phyloP scores from a whole-genome alignment of 805 yeast species.

The Saturnispora halmiae region DNA sequence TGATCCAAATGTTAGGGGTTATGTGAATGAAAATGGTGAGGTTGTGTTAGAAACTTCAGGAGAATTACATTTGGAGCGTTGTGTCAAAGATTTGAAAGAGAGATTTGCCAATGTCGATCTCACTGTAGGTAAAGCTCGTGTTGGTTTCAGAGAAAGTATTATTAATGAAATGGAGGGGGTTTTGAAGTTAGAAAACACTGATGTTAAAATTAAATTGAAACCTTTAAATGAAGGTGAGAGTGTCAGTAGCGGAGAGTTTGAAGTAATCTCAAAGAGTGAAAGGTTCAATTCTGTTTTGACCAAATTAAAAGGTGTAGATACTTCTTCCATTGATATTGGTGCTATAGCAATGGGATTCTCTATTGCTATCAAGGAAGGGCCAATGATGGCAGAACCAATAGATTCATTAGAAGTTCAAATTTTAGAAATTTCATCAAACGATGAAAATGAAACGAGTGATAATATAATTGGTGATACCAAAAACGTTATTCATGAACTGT shows the following conservation, averaged over 20 bases:
- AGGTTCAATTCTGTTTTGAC: slow-evolving; percentile 62
- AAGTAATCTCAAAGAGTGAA: slow-evolving; percentile 26
- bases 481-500: slow-evolving; percentile 51
- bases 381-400: slow-evolving; percentile 77
- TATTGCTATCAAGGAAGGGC: slow-evolving; percentile 75
- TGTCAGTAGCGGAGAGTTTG: slow-evolving; percentile 22
- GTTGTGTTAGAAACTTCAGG: slow-evolving; percentile 93
- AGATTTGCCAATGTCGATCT: slow-evolving; percentile 90
- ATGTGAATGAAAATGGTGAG: slow-evolving; percentile 84
- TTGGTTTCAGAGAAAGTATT: slow-evolving; percentile 88
- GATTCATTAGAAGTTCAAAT: slow-evolving; percentile 66
- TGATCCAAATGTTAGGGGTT: slow-evolving; percentile 90
- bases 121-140: slow-evolving; percentile 80
- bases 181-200: slow-evolving; percentile 15
- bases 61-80: slow-evolving; percentile 89
- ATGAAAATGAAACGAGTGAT: slow-evolving; percentile 14
- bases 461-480: slow-evolving; percentile 22
- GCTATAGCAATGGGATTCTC: slow-evolving; percentile 60
- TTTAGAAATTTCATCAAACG: slow-evolving; percentile 29
- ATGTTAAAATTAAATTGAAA: slow-evolving; percentile 23
- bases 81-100: slow-evolving; percentile 81
- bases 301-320: slow-evolving; percentile 32
- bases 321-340: slow-evolving; percentile 7
- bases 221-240: slow-evolving; percentile 2
- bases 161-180: slow-evolving; percentile 21